Base-by-base conservation (phyloP, 257 asterid species). In the Solanum sitiens region DNA sequence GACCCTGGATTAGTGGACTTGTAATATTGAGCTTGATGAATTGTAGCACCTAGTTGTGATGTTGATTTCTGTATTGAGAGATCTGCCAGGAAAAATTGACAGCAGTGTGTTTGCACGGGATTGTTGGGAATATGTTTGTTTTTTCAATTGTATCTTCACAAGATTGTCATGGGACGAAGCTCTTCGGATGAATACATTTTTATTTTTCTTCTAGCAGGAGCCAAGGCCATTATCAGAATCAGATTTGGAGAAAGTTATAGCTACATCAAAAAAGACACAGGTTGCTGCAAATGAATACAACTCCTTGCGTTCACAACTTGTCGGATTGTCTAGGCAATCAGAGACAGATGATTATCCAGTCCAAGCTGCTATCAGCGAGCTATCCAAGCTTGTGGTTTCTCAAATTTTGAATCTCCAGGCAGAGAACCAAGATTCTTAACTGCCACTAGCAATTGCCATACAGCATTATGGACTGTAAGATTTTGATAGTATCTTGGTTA, bases 271-370 rank as follows among this genome's bases (percentile, higher is more conserved):
- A 35, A 93, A 90, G 74, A 96, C 99, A 2, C 92, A 87, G 74
- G 89, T 89, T 86, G 99, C 98, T 87, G 98, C 99, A 82, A 89
- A 73, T 45, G 98, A 96, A 88, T 96, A 91, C 91, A 86, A 45
- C 86, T 84, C 94, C 89, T 83, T 92, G 27, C 93, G 89, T 88
- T 89, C 93, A 27, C 94, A 85, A 71, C 88, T 88, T 84, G 63
- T 91, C 0, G 89, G 90, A 65, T 93, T 93, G 92, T 84, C 93
- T 2, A 84, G 56, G 75, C 89, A 68, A 4, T 71, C 89, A 47
- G 95, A 88, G 6, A 89, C 93, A 21, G 84, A 94, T 85, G 92
- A 93, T 89, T 88, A 86, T 90, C 95, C 91, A 93, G 96, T 94
- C 80, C 93, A 90, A 92, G 92, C 87, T 87, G 92, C 94, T 67